phyloP scores from a whole-genome alignment of 805 yeast genomes.

The Clavispora fructus region DNA sequence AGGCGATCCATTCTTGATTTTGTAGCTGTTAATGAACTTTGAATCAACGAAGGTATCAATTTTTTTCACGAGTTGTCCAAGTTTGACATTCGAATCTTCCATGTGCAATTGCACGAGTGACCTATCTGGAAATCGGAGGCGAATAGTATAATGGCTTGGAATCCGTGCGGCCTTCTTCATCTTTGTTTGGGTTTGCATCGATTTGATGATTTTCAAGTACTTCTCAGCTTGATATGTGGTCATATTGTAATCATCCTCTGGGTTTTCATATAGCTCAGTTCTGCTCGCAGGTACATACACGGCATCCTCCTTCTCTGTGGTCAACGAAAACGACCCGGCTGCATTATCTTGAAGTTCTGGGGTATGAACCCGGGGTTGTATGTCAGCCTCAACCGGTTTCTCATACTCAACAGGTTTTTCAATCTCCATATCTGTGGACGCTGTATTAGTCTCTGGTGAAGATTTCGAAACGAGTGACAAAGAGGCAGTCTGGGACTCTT shows the following conservation, averaged over 20 bases:
- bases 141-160: slow-evolving; percentile 26
- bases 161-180: slow-evolving; percentile 8
- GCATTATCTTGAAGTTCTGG: too few relatives aligned
- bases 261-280: slow-evolving; percentile 28
- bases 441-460: too few relatives aligned
- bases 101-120: slow-evolving; percentile 31
- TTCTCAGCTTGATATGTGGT: slow-evolving; percentile 33
- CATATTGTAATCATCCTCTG: slow-evolving; percentile 38
- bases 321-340: slow-evolving; percentile 1
- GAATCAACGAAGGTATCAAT: slow-evolving; percentile 29
- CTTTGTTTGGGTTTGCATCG: slow-evolving; percentile 18
- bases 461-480: too few relatives aligned
- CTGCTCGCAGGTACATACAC: slow-evolving; percentile 8
- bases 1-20: slow-evolving; percentile 32
- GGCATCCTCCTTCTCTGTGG: slow-evolving; percentile 8
- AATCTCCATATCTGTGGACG: neutral
- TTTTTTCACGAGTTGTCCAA: slow-evolving; percentile 33
- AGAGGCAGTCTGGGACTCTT: neutral
- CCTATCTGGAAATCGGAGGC: slow-evolving; percentile 37
- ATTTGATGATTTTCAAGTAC: slow-evolving; percentile 30
- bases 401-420: neutral
- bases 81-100: slow-evolving; percentile 20
- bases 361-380: too few relatives aligned
- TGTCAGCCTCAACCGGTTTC: neutral
- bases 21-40: slow-evolving; percentile 24